These are phyloP conservation scores for Paraleonurus japonicus DNA, from an alignment of 257 asterid genomes.

Conservation along the genomic window DNA sequence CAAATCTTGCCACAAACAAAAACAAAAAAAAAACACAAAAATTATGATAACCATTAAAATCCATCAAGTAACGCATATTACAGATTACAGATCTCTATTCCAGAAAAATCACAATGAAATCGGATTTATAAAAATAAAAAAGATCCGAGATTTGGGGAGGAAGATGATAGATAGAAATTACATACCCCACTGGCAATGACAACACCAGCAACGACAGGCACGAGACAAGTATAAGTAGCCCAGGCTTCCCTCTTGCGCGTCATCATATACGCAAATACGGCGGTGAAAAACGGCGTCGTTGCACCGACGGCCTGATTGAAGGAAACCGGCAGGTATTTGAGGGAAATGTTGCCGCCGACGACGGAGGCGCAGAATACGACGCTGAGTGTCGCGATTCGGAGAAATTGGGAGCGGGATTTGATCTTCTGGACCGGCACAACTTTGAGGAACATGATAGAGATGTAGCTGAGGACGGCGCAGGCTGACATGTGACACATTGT, in stretches of 20 bases:
- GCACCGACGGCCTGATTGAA: conserved; percentile 98
- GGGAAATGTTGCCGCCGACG: conserved; percentile 90
- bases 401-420: conserved; percentile 75
- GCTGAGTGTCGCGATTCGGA: conserved; percentile 73
- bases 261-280: conserved; percentile 78
- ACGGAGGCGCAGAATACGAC: conserved; percentile 89
- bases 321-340: conserved; percentile 75
- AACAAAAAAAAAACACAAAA: no score
- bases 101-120: neutral
- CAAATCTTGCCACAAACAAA: no score
- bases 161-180: no score
- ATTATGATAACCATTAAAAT: neutral
- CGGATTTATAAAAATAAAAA: neutral
- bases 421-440: conserved; percentile 79
- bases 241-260: conserved; percentile 80
- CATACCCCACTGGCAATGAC: conserved; percentile 96
- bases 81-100: conserved; percentile 28
- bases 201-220: conserved; percentile 92
- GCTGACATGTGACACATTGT: conserved; percentile 99
- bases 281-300: conserved; percentile 94
- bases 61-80: neutral
- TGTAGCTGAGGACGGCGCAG: conserved; percentile 83
- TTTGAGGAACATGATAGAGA: conserved; percentile 70
- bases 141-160: neutral
- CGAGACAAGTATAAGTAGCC: conserved; percentile 76